Base-by-base conservation (phyloP, 129 eudicot species). In the Lonicera japonica region DNA sequence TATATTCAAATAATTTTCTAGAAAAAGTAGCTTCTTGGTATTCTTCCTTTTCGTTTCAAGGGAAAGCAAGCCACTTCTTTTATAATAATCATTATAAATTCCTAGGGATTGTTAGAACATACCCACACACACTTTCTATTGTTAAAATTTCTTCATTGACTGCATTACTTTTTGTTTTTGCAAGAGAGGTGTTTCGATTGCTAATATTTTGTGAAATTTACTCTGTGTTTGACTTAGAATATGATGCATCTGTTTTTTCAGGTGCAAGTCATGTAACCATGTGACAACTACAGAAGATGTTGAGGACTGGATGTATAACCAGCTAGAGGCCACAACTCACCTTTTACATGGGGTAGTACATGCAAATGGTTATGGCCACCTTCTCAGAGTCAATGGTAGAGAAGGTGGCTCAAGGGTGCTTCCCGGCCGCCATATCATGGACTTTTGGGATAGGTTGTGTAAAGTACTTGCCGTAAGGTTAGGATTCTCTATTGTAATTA, bases 381-480 rank as follows among this genome's bases (percentile, higher is more conserved):
- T 92, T 52, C 96, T 92, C 34, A 73, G 98, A 64, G 96, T 92
- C 45, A 87, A 92, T 55, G 98, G 98, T 23, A 67, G 83, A 67
- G 98, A 92, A 78, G 96, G 98, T 58, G 98, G 98, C 10, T 92
- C 98, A 1, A 68, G 80, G 72, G 45, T 87, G 16, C 95, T 92
- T 40, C 82, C 98, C 3, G 98, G 98, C 45, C 58, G 70, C 59
- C 77, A 82, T 77, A 85, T 92, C 54, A 92, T 92, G 98, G 86
- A 82, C 80, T 92, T 92, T 51, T 92, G 98, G 98, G 98, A 92
- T 69, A 85, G 98, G 24, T 73, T 92, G 23, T 87, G 96, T 75
- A 78, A 71, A 77, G 68, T 79, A 17, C 96, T 92, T 50, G 96
- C 91, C 53, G 95, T 82, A 85, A 82, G 98, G 98, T 91, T 65